phyloP scores from a whole-genome alignment of 345 rosid species.

The Luvunga scandens region DNA sequence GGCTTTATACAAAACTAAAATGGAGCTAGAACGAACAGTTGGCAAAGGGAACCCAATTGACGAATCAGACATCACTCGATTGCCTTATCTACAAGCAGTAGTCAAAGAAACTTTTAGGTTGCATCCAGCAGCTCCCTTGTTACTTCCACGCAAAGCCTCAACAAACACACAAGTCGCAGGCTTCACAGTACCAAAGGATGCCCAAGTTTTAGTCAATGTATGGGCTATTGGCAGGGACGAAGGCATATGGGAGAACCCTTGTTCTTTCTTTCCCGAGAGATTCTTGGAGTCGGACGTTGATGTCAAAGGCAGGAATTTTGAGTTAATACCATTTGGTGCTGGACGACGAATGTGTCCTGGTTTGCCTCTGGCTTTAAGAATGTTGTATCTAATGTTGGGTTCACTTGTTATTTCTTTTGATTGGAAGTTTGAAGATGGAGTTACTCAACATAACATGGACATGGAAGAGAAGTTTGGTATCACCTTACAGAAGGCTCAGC shows the following conservation, averaged over 20 bases:
- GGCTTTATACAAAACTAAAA: constrained; percentile 25
- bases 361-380: constrained; percentile 37
- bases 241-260: constrained; percentile 33
- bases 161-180: constrained; percentile 26
- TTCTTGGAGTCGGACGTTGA: constrained; percentile 39
- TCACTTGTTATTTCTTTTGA: constrained; percentile 41
- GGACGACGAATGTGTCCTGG: constrained; percentile 53
- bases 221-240: constrained; percentile 56
- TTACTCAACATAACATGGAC: constrained; percentile 22
- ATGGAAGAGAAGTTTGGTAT: constrained; percentile 45
- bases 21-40: constrained; percentile 28
- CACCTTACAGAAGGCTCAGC: constrained; percentile 29
- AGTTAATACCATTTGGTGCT: constrained; percentile 41
- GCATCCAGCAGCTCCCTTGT: constrained; percentile 39
- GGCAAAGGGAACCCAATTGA: constrained; percentile 29
- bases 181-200: constrained; percentile 35
- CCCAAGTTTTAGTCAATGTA: constrained; percentile 42
- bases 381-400: constrained; percentile 38
- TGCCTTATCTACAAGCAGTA: constrained; percentile 47
- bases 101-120: constrained; percentile 51
- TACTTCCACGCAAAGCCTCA: constrained; percentile 41
- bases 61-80: constrained; percentile 30
- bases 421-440: constrained; percentile 36
- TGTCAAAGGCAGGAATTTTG: constrained; percentile 31
- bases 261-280: constrained; percentile 38